Evolutionary conservation across 1,284 basidiomycete species (phyloP), one percentile per base, ranked within the genome.

Genomic region (Fomes fomentarius): DNA sequence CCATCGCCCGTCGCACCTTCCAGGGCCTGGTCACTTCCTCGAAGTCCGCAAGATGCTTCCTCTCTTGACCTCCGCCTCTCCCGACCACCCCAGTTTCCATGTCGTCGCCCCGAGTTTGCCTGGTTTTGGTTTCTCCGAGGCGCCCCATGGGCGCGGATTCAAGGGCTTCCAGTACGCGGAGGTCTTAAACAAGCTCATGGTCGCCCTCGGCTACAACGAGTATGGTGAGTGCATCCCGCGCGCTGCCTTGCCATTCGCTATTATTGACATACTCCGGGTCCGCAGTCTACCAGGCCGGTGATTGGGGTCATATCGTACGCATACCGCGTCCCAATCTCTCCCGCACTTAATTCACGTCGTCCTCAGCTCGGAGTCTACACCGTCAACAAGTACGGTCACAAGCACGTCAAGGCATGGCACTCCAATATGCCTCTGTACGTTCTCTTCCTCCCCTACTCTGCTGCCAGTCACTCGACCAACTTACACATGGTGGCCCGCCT

Each of bases 251-350:
- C 14, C 14, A 37, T n/a, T 17, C n/a, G n/a, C n/a, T n/a, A 37
- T 40, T 17, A 24, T 15, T 40, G 35, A 38, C 22, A 40, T 40
- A 12, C 19, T 40, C 1, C 19, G 19, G 4, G 2, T 2, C 19
- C 25, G n/a, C n/a, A 77, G 77, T 77, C 1, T 71, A 71, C 2
- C 75, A 78, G 64, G 76, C 76, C 17, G 77, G 77, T 6, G 77
- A 78, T 60, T 77, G 74, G 76, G 77, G 77, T 1, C 63, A 60
- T 47, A 8, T 60, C 8, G 76, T 77, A 50, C 8, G 3, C 19
- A n/a, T 14, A n/a, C 21, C 17, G 12, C 21, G 22, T 8, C 24
- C 12, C 34, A 8, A 2, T n/a, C 2, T 1, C 22, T 24, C 5
- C 10, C 24, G 21, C 21, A 8, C 21, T 24, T 24, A 10, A 40